phyloP scores from a whole-genome alignment of 495 filamentous ascomycete genomes.

The Entonaema liquescens region DNA sequence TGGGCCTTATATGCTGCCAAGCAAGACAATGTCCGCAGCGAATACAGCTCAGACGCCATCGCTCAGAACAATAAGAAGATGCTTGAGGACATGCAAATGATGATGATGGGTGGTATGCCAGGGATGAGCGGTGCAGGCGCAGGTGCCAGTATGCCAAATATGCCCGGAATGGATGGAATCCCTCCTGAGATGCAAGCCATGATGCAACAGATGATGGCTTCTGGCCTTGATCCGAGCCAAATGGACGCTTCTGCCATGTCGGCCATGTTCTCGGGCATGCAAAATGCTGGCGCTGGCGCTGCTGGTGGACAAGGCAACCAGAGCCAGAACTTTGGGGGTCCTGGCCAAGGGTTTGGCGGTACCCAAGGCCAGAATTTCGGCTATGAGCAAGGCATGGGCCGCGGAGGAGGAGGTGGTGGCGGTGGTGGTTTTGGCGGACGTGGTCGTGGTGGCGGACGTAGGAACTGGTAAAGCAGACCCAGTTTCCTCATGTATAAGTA shows the following conservation, averaged over 20 bases:
- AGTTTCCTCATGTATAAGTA: neutral
- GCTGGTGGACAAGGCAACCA: slow-evolving; percentile 54
- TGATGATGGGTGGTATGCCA: slow-evolving; percentile 82
- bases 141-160: slow-evolving; percentile 66
- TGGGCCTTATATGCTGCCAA: slow-evolving; percentile 95
- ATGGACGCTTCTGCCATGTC: slow-evolving; percentile 69
- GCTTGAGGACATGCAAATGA: slow-evolving; percentile 87
- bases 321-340: slow-evolving; percentile 55
- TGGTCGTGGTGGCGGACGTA: slow-evolving; percentile 51
- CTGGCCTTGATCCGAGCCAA: slow-evolving; percentile 81
- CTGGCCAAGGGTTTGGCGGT: slow-evolving; percentile 58
- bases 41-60: slow-evolving; percentile 65
- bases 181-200: slow-evolving; percentile 82
- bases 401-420: slow-evolving; percentile 51
- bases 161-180: slow-evolving; percentile 76
- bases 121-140: slow-evolving; percentile 56
- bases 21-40: slow-evolving; percentile 78
- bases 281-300: slow-evolving; percentile 48
- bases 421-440: slow-evolving; percentile 57
- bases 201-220: slow-evolving; percentile 82
- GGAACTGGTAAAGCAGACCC: slow-evolving; percentile 42
- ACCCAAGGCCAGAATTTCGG: slow-evolving; percentile 64
- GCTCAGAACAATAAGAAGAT: slow-evolving; percentile 82
- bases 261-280: slow-evolving; percentile 62
- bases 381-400: slow-evolving; percentile 63